Conservation (phyloP, 768 basidiomycete species). For the Suillus sp. region DNA sequence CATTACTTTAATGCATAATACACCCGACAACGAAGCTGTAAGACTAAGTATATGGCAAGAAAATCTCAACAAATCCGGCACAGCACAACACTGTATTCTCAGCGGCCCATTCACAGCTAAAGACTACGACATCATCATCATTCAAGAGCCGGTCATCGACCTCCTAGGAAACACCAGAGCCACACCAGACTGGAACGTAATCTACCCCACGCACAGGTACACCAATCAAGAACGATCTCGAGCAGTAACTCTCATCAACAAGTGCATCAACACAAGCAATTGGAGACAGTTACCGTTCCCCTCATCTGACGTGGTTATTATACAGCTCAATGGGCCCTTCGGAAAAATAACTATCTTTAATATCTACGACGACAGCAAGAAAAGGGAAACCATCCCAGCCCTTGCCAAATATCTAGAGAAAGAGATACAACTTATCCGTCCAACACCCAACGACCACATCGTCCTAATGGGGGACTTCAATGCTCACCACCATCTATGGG, state of each 20-base stretch:
- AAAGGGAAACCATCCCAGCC: too few relatives aligned
- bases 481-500: too few relatives aligned
- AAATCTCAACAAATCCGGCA: conserved; percentile 32
- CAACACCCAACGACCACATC: too few relatives aligned
- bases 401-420: too few relatives aligned
- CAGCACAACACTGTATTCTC: conserved; percentile 20
- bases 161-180: not conserved
- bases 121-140: too few relatives aligned
- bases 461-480: too few relatives aligned
- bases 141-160: too few relatives aligned
- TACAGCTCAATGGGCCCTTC: not conserved
- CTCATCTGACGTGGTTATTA: not conserved
- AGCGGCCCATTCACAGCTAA: conserved; percentile 4
- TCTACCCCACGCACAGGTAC: not conserved
- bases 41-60: conserved; percentile 30
- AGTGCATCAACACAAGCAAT: not conserved
- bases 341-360: not conserved
- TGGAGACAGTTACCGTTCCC: not conserved
- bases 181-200: not conserved
- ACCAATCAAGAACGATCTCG: not conserved
- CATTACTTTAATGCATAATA: not conserved
- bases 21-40: not conserved
- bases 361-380: too few relatives aligned
- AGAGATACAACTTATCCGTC: too few relatives aligned
- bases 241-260: not conserved